These are phyloP conservation scores for Prinsepia uniflora DNA, from an alignment of 306 rosid genomes.

Conservation along the genomic window DNA sequence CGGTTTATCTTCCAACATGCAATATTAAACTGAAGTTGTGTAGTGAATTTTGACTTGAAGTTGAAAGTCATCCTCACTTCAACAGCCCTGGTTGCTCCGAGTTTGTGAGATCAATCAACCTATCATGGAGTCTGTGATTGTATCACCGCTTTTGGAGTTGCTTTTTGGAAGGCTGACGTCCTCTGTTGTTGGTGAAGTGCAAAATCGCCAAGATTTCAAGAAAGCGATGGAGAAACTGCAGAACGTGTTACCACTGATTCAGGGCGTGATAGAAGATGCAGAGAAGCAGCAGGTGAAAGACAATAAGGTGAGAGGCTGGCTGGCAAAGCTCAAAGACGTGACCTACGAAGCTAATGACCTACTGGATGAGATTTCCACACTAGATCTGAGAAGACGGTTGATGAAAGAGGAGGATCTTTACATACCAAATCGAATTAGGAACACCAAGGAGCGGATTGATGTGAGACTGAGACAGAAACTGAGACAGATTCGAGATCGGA, in stretches of 20 bases:
- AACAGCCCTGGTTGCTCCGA: too few species aligned
- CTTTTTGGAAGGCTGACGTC: constrained; percentile 13
- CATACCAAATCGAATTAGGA: neutral
- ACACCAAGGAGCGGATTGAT: neutral
- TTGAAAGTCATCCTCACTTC: too few species aligned
- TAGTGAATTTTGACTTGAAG: too few species aligned
- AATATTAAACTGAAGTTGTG: too few species aligned
- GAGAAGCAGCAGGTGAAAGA: constrained; percentile 18
- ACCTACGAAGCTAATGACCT: constrained; percentile 16
- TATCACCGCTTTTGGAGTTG: constrained; percentile 20
- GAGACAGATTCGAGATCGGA: neutral
- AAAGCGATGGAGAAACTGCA: constrained; percentile 10
- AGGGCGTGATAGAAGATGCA: constrained; percentile 25
- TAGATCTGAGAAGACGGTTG: neutral
- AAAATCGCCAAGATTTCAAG: neutral
- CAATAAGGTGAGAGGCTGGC: constrained; percentile 3
- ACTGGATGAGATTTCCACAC: constrained; percentile 20
- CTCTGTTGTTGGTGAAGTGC: neutral
- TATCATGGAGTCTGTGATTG: constrained; percentile 8
- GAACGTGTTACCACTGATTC: constrained; percentile 8
- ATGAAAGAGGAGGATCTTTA: neutral
- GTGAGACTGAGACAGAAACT: neutral
- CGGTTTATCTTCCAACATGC: too few species aligned
- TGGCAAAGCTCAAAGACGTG: constrained; percentile 10
- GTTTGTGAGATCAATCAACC: too few species aligned